Evolutionary conservation across 257 asterid genomes (phyloP), one percentile per base, ranked within the genome.

Genomic region (Forsythia viridissima): DNA sequence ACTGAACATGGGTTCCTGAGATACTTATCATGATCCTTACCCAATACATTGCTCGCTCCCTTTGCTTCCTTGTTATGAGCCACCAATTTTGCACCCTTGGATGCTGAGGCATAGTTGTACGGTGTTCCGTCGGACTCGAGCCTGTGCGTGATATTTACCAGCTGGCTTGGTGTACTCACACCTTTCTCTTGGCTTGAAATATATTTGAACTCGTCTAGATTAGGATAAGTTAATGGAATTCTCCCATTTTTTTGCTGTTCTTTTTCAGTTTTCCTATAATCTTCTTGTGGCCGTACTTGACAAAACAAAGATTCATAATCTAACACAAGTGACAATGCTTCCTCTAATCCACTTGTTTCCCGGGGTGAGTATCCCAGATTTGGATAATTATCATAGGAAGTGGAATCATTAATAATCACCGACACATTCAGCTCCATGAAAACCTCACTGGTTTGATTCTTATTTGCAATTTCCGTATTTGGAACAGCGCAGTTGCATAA

Each of bases 81-180:
- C 43, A 96, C 96, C 76, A 96, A 92, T 86, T 96, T 96, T 12
- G 99, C 97, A 69, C 99, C 99, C 87, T 93, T 93, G 68, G 97
- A 84, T 52, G 93, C 87, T 4, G 97, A 89, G 70, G 99, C 99
- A 82, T 96, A 93, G 83, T 96, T 92, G 85, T 92, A 92, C 5
- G 94, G 92, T 2, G 88, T 91, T 68, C 98, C 99, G 48, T 93
- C 98, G 12, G 97, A 94, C 83, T 96, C 97, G 2, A 93, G 95
- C 80, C 99, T 80, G 73, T 90, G 97, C 76, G 95, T 90, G 82
- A 92, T 88, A 84, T 90, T 96, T 8, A 86, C 85, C 40, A 86
- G 84, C 84, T 82, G 91, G 67, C 82, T 86, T 12, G 92, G 88
- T 0, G 92, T 66, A 52, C 81, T 81, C 66, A 77, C 85, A 30